Evolutionary conservation across 345 rosid genomes (phyloP).

Genomic region (Moringa oleifera): DNA sequence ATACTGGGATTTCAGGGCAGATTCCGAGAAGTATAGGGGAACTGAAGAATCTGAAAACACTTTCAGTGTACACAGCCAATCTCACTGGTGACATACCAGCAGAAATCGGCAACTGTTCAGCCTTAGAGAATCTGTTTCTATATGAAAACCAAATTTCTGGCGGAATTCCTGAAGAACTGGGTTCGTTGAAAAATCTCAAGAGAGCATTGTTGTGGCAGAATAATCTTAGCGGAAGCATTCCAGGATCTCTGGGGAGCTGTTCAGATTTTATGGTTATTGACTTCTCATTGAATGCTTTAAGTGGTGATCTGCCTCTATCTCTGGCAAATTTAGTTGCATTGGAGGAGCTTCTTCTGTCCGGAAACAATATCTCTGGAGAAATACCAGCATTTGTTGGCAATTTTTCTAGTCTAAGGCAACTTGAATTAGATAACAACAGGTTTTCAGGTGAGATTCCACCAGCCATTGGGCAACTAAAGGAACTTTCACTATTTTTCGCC

Average conservation of each 20-base stretch:
- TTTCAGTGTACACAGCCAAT: slow-evolving; percentile 57
- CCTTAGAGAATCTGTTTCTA: slow-evolving; percentile 47
- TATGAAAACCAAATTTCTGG: slow-evolving; percentile 55
- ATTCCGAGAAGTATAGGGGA: slow-evolving; percentile 51
- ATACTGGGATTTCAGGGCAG: slow-evolving; percentile 53
- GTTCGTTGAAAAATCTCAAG: slow-evolving; percentile 41
- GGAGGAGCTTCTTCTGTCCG: slow-evolving; percentile 58
- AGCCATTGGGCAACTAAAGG: slow-evolving; percentile 43
- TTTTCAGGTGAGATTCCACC: slow-evolving; percentile 52
- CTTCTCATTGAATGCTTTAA: slow-evolving; percentile 51
- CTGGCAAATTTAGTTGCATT: slow-evolving; percentile 33
- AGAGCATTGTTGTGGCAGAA: slow-evolving; percentile 61
- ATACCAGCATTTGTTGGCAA: slow-evolving; percentile 43
- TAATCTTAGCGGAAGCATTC: slow-evolving; percentile 45
- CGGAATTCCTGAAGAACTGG: slow-evolving; percentile 45
- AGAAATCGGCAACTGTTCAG: slow-evolving; percentile 51
- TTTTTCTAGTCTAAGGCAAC: slow-evolving; percentile 43
- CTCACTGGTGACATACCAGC: slow-evolving; percentile 52
- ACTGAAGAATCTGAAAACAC: slow-evolving; percentile 47
- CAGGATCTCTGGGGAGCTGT: slow-evolving; percentile 41
- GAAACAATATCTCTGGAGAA: slow-evolving; percentile 47
- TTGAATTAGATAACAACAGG: slow-evolving; percentile 58
- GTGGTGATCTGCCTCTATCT: slow-evolving; percentile 43
- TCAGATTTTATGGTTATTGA: slow-evolving; percentile 43
- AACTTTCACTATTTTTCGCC: slow-evolving; percentile 54